Evolutionary conservation across 2,329 filamentous ascomycete genomes (phyloP).

Genomic region (Davidsoniella neocaledoniae): DNA sequence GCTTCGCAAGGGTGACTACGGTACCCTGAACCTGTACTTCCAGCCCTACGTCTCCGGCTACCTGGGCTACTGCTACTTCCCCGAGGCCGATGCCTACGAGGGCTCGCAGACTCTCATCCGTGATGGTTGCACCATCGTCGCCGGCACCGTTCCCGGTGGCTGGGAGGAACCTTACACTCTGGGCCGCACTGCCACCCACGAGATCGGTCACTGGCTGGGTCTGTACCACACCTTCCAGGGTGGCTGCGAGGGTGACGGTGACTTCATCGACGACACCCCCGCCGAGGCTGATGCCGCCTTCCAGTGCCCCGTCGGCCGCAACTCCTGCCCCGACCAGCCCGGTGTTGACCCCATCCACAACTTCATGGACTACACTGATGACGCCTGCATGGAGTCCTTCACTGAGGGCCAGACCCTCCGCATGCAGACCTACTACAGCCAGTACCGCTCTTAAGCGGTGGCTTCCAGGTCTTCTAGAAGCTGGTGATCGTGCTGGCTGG

Average conservation of each 20-base stretch:
- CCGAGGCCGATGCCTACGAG: conserved; percentile 18
- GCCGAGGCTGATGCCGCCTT: conserved; percentile 19
- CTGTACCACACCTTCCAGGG: conserved; percentile 32
- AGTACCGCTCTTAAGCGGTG: conserved; percentile 7
- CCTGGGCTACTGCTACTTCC: conserved; percentile 32
- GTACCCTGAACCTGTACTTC: conserved; percentile 23
- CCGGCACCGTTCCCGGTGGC: conserved; percentile 23
- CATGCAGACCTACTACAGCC: conserved; percentile 11
- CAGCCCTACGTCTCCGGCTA: conserved; percentile 21
- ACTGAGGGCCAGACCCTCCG: conserved; percentile 22
- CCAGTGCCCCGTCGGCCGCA: conserved; percentile 23
- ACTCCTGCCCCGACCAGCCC: conserved; percentile 20
- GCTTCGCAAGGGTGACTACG: conserved; percentile 29
- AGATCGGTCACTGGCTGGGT: conserved; percentile 33
- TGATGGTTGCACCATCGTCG: conserved; percentile 26
- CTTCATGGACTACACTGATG: conserved; percentile 26
- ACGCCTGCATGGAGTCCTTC: conserved; percentile 30
- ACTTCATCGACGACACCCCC: conserved; percentile 26
- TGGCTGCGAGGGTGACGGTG: conserved; percentile 22
- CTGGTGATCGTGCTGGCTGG: too few species aligned
- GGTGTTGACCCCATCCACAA: conserved; percentile 23
- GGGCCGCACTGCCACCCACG: conserved; percentile 23
- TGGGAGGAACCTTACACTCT: conserved; percentile 20
- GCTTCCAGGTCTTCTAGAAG: neutral
- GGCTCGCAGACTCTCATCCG: conserved; percentile 20